Evolutionary conservation across 192 early-diverging fungal genomes (phyloP), one percentile per base, ranked within the genome.

Genomic region (Coemansia sp.): DNA sequence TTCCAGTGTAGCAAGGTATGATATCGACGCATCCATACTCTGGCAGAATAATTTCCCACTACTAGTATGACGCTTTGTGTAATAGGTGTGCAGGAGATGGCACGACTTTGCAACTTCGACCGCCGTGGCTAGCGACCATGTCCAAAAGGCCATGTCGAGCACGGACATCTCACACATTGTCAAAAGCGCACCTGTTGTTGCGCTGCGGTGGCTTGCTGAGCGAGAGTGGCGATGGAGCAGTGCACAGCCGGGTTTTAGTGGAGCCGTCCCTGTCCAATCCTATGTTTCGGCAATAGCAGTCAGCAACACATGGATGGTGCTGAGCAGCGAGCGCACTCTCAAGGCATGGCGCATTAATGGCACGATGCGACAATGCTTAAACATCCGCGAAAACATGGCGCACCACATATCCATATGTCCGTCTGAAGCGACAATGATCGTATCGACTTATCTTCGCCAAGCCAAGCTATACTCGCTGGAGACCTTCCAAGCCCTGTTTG

Each of bases 391-490:
- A 21, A 61, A 54, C n/a, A 32, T 29, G 15, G 54, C 58, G 4
- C 61, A 68, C n/a, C 32, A 43, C 29, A 57, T 68, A 7, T 41
- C 67, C 17, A 56, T 68, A 24, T 68, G 67, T 17, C 34, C 53
- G 12, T 57, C 67, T 35, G 54, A 54, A 35, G 15, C 8, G 24
- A 27, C 33, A 12, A n/a, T 68, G 22, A 36, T 62, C n/a, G 48
- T 27, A 6, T 68, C 67, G 8, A 68, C 37, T 21, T 68, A 40
- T 14, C 44, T 68, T 41, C 67, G 58, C 54, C 52, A 62, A 19
- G 60, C 43, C 8, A 53, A 27, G 32, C 22, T 68, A 33, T 62
- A 55, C 35, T 56, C 53, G 26, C 34, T 68, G 2, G 15, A 10
- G n/a, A 42, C 24, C 24, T 27, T 42, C 11, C 24, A 48, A 43